Evolutionary conservation across 495 filamentous ascomycete genomes (phyloP), one percentile per base, ranked within the genome.

Genomic region (Podospora appendiculata): DNA sequence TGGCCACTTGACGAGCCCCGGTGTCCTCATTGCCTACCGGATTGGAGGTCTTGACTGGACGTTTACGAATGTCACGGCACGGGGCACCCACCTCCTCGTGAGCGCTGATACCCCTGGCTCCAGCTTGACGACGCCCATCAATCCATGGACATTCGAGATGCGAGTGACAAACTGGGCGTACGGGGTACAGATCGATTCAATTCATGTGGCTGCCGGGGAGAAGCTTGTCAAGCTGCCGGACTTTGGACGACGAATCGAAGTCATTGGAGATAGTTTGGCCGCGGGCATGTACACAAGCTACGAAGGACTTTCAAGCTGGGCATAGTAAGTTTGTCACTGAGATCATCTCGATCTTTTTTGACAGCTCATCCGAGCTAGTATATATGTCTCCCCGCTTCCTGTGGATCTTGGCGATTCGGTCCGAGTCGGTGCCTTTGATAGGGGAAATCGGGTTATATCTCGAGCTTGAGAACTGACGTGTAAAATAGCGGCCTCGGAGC

Each of bases 121-220:
- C 12, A 61, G 63, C 47, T 52, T 70, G 51, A 71, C 64, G 0
- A 65, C 56, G 5, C 72, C 72, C 0, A 53, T 74, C 17, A 69
- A 51, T 45, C 75, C 72, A 0, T 68, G 66, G 13, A 74, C 69
- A 0, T 79, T 82, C 48, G 79, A 83, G 54, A 67, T 77, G 47
- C 60, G 72, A 60, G 82, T 85, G 10, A 82, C 84, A 1, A 86
- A 87, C 54, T 87, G 82, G 84, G 82, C 74, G 10, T 78, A 77
- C 55, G 82, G 82, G 44, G 72, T 86, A 10, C 83, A 87, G 58
- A 76, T 87, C 39, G 63, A 69, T 16, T 64, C 70, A 9, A 75
- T 84, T 0, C 80, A 84, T 43, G 71, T 82, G 1, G 72, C 68
- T 3, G 55, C 64, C 5, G 72, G 70, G 5, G 72, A 73, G 18